Evolutionary conservation across 192 early-diverging fungal species (phyloP).

Genomic region (Spinellus fusiger): DNA sequence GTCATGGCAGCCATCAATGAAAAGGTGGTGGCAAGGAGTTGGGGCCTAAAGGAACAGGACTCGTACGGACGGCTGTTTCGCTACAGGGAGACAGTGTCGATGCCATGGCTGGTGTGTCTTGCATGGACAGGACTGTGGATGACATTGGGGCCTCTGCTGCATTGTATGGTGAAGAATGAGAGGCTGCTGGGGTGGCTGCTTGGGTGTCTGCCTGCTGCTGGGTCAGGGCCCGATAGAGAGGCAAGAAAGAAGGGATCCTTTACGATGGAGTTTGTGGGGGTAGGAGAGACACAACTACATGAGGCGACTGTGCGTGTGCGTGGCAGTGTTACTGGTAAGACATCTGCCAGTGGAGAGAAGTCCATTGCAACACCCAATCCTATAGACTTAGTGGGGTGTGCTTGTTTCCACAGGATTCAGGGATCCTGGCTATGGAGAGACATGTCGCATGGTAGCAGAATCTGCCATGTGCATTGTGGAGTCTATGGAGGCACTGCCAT

Average conservation of each 20-base stretch:
- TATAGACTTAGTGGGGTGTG: not conserved
- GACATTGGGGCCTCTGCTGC: too few relatives aligned
- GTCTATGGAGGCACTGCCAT: slow-evolving; percentile 44
- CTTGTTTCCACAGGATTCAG: slow-evolving; percentile 25
- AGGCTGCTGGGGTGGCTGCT: too few relatives aligned
- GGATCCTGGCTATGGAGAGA: slow-evolving; percentile 84
- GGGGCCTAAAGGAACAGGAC: slow-evolving; percentile 40
- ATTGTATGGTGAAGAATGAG: slow-evolving; percentile 39
- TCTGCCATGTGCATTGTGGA: slow-evolving; percentile 68
- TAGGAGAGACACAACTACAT: slow-evolving; percentile 38
- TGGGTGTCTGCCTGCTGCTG: slow-evolving; percentile 66
- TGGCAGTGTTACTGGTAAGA: slow-evolving; percentile 40
- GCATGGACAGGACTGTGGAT: too few relatives aligned
- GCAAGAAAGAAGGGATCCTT: slow-evolving; percentile 45
- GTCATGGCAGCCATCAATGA: slow-evolving; percentile 62
- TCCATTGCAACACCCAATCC: slow-evolving; percentile 1
- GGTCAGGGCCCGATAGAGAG: slow-evolving; percentile 64
- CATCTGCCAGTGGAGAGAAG: not conserved
- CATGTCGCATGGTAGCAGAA: slow-evolving; percentile 72
- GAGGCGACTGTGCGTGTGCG: slow-evolving; percentile 35
- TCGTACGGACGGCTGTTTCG: slow-evolving; percentile 41
- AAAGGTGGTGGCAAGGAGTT: slow-evolving; percentile 58
- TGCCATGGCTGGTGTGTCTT: too few relatives aligned
- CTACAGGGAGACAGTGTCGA: slow-evolving; percentile 53
- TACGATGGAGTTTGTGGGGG: slow-evolving; percentile 43